Evolutionary conservation across 768 basidiomycete species (phyloP), one percentile per base, ranked within the genome.

Genomic region (Postia placenta): DNA sequence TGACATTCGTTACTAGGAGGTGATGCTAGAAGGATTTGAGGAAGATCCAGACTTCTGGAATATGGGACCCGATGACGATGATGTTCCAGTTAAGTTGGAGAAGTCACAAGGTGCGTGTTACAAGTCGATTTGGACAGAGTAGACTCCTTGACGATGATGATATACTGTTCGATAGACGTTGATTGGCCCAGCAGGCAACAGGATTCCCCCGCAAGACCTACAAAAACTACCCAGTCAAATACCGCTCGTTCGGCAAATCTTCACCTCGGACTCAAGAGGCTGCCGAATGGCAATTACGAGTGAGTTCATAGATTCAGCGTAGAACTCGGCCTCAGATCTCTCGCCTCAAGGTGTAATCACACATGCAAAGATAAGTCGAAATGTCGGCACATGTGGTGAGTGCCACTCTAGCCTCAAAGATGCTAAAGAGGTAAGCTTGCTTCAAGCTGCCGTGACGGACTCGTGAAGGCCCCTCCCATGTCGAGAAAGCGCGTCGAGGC

Each of bases 301-400:
- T 84, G 55, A 50, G 76, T 51, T n/a, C 49, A 35, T 27, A 35
- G 38, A 36, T 9, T 17, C 15, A 47, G 47, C 4, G 20, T 43
- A 9, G 22, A 9, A 17, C 6, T 17, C 38, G 37, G 20, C 14
- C 55, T n/a, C 22, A 15, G 46, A 25, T 19, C 23, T 48, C n/a
- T 25, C 52, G 49, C 33, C 17, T 11, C 3, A 35, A 89, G 87
- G 43, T 92, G 90, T 59, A 86, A 87, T 56, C 90, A 92, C 56
- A 45, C 74, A 19, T 92, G 90, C 73, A 87, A 85, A 61, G 80
- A 89, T 58, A 92, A 90, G 64, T 66, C 69, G 3, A 73, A 69
- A 37, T 92, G 90, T 60, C 77, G 83, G 22, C 90, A 92, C 68
- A 61, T 82, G 28, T 92, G 90, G 90, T 88, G 45, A 12, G 54